Evolutionary conservation across 768 basidiomycete genomes (phyloP).

Genomic region (Hericium coralloides): DNA sequence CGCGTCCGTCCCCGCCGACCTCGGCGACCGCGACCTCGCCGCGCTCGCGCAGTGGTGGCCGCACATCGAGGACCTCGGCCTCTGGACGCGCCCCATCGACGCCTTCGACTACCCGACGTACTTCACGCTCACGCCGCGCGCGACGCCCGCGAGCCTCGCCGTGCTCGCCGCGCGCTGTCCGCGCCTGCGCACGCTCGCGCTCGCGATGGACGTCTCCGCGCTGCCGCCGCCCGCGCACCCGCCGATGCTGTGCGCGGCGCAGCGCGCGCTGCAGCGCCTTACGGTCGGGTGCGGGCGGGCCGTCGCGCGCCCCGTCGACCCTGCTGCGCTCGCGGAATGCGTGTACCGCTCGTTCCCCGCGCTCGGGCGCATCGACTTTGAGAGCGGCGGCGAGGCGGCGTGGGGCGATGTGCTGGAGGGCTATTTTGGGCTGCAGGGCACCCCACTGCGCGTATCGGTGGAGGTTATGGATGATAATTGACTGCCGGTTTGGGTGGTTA

Average conservation of each 20-base stretch:
- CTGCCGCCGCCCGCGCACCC: conserved; percentile 3
- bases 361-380: conserved; percentile 10
- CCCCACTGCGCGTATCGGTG: not conserved
- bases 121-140: conserved; percentile 13
- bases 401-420: conserved; percentile 11
- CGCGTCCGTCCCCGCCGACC: conserved; percentile 17
- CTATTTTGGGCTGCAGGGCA: conserved; percentile 6
- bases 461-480: not conserved
- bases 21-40: conserved; percentile 19
- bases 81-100: conserved; percentile 16
- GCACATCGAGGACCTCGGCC: conserved; percentile 16
- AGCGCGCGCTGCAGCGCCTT: conserved; percentile 10
- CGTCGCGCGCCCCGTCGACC: conserved; percentile 7
- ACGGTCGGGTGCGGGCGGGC: conserved; percentile 17
- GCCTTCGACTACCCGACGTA: conserved; percentile 12
- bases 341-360: conserved; percentile 11
- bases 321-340: conserved; percentile 9
- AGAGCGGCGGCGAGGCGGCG: conserved; percentile 9
- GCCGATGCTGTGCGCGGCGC: conserved; percentile 1
- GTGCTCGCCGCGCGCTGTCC: conserved; percentile 18
- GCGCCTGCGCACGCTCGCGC: conserved; percentile 12
- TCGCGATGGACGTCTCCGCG: conserved; percentile 15
- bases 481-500: too few species aligned
- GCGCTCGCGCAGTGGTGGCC: conserved; percentile 22
- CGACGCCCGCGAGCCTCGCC: conserved; percentile 16